Evolutionary conservation across 495 filamentous ascomycete genomes (phyloP).

Genomic region (Thozetella sp.): DNA sequence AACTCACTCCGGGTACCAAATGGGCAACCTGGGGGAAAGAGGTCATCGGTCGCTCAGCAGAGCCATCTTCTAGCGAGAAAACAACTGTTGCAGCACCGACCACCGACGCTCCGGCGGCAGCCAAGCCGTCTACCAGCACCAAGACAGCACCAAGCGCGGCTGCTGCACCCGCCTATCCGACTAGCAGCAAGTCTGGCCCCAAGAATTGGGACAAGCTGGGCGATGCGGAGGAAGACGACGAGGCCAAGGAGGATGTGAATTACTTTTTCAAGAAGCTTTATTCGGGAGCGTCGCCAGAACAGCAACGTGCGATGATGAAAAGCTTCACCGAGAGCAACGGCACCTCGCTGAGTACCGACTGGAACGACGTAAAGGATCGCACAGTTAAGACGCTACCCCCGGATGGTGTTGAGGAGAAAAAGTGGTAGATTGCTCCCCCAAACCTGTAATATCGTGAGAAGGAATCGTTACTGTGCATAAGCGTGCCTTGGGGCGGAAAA

Average conservation of each 20-base stretch:
- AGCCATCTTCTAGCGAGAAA: not conserved
- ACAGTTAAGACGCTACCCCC: conserved; percentile 75
- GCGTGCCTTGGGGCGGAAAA: too few species aligned
- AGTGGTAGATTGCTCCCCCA: too few species aligned
- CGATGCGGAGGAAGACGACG: conserved; percentile 56
- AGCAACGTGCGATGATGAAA: conserved; percentile 94
- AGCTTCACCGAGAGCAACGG: conserved; percentile 93
- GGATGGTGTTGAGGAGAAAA: conserved; percentile 75
- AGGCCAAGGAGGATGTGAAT: conserved; percentile 71
- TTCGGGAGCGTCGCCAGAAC: conserved; percentile 75
- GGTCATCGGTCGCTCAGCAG: conserved; percentile 11
- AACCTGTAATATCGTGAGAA: too few species aligned
- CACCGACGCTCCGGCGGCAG: not conserved
- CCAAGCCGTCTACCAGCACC: conserved; percentile 1
- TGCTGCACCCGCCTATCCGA: conserved; percentile 73
- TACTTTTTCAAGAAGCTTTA: conserved; percentile 93
- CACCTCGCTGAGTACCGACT: conserved; percentile 91
- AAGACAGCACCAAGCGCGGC: conserved; percentile 11
- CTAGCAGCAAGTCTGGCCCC: conserved; percentile 78
- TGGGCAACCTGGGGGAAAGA: conserved; percentile 60
- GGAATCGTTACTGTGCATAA: too few species aligned
- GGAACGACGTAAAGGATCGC: conserved; percentile 77
- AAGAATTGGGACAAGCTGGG: conserved; percentile 91
- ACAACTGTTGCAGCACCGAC: not conserved
- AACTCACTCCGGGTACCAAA: conserved; percentile 67